Evolutionary conservation across 1,139 yeast species (phyloP).

Genomic region (Trichomonascaceae sp.): DNA sequence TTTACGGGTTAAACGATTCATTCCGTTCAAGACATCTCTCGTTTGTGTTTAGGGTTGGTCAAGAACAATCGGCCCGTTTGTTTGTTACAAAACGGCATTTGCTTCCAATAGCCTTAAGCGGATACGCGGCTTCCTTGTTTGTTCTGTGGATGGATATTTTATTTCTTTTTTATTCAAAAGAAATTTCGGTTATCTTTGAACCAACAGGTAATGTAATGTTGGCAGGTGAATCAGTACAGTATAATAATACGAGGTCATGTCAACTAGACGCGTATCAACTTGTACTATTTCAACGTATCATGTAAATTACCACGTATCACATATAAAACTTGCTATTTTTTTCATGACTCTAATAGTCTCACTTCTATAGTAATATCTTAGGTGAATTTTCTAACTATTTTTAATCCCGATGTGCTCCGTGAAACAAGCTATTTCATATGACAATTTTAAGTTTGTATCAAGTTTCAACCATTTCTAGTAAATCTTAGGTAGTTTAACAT

Average conservation of each 20-base stretch:
- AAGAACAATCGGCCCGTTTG: background rate
- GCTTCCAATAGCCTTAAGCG: background rate
- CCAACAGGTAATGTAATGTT: too few species aligned
- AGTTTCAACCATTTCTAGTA: background rate
- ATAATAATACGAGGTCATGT: too few species aligned
- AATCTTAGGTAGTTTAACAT: background rate
- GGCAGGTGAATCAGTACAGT: background rate
- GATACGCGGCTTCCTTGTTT: background rate
- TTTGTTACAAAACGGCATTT: background rate
- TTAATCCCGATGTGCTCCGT: background rate
- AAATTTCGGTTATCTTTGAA: background rate
- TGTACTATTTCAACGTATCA: too few species aligned
- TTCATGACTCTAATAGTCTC: background rate
- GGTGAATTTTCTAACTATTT: background rate
- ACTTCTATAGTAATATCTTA: background rate
- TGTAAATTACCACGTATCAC: background rate
- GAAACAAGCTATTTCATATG: background rate
- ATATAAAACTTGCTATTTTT: too few species aligned
- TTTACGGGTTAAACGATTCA: too few species aligned
- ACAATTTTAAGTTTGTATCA: too few species aligned
- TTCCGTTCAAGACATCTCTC: background rate
- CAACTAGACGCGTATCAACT: too few species aligned
- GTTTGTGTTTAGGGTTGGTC: background rate
- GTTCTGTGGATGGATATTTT: too few species aligned
- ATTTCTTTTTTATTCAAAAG: background rate